Evolutionary conservation across 805 yeast species (phyloP), one percentile per base, ranked within the genome.

Genomic region (Kodamaea fukazawae): DNA sequence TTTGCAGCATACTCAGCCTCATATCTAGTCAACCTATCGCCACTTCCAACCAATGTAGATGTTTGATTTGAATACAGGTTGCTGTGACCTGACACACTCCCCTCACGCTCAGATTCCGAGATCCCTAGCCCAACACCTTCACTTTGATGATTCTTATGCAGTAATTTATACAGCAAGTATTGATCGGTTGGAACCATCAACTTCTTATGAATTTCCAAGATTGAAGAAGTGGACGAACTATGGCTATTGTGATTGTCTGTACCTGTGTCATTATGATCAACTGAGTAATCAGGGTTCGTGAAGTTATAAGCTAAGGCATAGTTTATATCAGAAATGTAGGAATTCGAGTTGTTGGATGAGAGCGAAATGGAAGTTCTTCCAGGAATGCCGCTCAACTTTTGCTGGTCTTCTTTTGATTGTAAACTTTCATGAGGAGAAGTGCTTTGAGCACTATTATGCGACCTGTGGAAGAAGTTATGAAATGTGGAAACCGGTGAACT

Each of bases 321-420:
- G 27, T 51, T 49, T 2, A 52, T 40, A 38, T 65, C 69, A 0
- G 64, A 41, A 15, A 65, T 53, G 14, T 41, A 45, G 6, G 68
- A 62, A 43, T 63, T 65, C 23, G 68, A 62, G 41, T 55, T 63
- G 41, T 58, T 61, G 4, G 69, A 63, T 2, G 69, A 63, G 17
- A 65, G 47, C 6, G 55, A 48, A n/a, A 63, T 43, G 3, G 55
- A 43, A 15, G 50, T 48, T 41, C 63, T 43, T 17, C 49, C 38
- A n/a, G 54, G 48, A 20, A 36, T 34, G 33, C 29, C 38, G 12
- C 29, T 28, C 17, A 36, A 26, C 22, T 41, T 39, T n/a, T 40
- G 41, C 17, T 34, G 17, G 7, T 47, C 56, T 11, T 54, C 58
- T 31, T 47, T 49, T n/a, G 41, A 18, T 11, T 32, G 39, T 22